phyloP scores from a whole-genome alignment of 1,284 basidiomycete genomes.

The Rhodotorula sp. region DNA sequence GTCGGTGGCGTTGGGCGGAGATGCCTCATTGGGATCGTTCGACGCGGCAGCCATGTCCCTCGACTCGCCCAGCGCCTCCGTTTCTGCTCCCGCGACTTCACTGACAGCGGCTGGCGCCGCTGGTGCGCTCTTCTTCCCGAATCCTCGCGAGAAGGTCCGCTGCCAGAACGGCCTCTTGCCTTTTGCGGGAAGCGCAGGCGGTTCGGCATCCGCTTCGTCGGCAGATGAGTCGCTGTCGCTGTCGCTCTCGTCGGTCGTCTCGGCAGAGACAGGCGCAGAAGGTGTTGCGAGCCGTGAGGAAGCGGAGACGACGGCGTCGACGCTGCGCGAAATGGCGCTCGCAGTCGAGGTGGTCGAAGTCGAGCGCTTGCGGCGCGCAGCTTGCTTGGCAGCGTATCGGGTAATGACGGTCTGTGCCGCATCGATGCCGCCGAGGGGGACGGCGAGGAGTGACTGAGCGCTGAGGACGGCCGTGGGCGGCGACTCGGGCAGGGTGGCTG shows the following conservation, averaged over 20 bases:
- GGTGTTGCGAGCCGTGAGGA: no score
- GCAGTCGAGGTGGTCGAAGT: constrained; percentile 59
- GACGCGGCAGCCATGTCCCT: not conserved
- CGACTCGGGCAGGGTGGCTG: constrained; percentile 28
- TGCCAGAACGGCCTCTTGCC: constrained; percentile 33
- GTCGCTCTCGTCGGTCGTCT: constrained; percentile 60
- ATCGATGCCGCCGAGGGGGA: constrained; percentile 29
- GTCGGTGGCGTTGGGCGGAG: not conserved
- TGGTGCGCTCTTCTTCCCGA: not conserved
- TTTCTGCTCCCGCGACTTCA: not conserved
- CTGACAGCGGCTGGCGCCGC: not conserved
- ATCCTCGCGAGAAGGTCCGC: constrained; percentile 12
- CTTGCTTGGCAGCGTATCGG: constrained; percentile 56
- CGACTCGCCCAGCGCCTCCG: no score
- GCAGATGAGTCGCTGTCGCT: constrained; percentile 54
- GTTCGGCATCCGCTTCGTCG: constrained; percentile 50
- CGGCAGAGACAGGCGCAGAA: no score
- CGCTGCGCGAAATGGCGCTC: constrained; percentile 48
- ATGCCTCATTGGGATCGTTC: constrained; percentile 11
- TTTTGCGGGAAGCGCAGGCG: not conserved
- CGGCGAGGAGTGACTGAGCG: constrained; percentile 21
- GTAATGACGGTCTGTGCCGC: constrained; percentile 12
- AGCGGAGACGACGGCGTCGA: not conserved
- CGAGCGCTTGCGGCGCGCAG: constrained; percentile 58
- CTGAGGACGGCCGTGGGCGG: constrained; percentile 6